Base-by-base conservation (phyloP, 75 land plant genomes). In the Sequoia sempervirens region DNA sequence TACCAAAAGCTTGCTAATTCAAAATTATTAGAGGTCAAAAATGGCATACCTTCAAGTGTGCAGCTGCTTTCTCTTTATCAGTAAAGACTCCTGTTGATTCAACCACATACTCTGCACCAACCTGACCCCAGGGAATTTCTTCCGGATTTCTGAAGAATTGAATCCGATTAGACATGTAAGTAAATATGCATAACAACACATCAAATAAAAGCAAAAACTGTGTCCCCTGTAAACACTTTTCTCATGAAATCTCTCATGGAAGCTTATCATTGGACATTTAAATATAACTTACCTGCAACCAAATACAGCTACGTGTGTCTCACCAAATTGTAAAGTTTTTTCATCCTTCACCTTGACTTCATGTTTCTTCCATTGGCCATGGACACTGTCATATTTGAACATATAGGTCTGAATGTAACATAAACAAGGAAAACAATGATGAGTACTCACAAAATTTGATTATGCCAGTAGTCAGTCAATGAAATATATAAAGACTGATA, bases 41-140 rank as follows among this genome's bases (percentile, higher is more conserved):
- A 47, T 56, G 46, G 66, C 84, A 14, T 80, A 95, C 97, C 95
- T 96, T 94, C 79, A 96, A 81, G 41, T 96, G 96, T 37, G 96
- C 93, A 81, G 97, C 92, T 64, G 98, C 98, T 78, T 95, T 95
- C 52, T 92, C 98, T 81, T 90, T 89, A 86, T 92, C 95, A 69
- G 98, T 96, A 84, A 96, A 96, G 6, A 95, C 98, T 41, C 97
- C 98, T 80, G 98, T 94, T 8, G 98, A 94, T 83, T 96, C 98
- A 61, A 96, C 95, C 69, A 96, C 87, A 83, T 85, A 93, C 8
- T 96, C 98, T 70, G 91, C 96, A 75, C 97, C 95, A 80, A 89
- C 78, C 84, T 88, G 85, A 64, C 89, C 92, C 96, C 96, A 95
- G 78, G 96, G 96, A 86, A 95, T 95, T 87, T 95, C 95, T 70